These are phyloP conservation scores for Volvox africanus DNA, from an alignment of 139 green algal genomes.

Conservation along the genomic window DNA sequence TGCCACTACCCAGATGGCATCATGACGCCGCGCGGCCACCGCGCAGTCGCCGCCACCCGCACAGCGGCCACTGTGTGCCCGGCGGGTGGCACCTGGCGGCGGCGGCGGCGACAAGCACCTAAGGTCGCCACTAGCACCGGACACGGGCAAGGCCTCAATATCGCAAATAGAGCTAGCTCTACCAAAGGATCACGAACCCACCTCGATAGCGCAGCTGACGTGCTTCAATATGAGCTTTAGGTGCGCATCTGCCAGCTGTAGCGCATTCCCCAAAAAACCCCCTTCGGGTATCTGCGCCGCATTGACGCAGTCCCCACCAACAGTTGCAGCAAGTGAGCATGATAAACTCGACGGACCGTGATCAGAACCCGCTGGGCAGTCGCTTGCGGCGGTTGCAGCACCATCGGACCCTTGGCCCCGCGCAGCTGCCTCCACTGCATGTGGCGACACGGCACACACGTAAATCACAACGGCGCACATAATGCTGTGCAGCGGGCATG, in stretches of 20 bases:
- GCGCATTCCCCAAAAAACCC: neutral
- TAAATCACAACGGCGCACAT: conserved; percentile 5
- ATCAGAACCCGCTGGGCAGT: neutral
- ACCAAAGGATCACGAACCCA: neutral
- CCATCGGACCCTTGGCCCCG: too few species aligned
- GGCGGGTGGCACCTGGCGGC: too few species aligned
- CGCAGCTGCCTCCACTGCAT: neutral
- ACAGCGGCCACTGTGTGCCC: too few species aligned
- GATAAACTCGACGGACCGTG: neutral
- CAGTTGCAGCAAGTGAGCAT: neutral
- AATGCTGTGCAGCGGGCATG: neutral
- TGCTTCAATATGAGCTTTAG: neutral
- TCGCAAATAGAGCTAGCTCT: neutral
- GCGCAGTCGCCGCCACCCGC: too few species aligned
- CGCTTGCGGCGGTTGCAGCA: neutral
- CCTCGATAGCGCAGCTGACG: neutral
- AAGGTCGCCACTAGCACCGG: too few species aligned
- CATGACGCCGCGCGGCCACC: too few species aligned
- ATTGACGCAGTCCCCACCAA: too few species aligned
- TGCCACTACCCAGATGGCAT: too few species aligned
- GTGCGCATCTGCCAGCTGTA: neutral
- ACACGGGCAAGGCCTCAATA: too few species aligned
- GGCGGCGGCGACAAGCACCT: too few species aligned
- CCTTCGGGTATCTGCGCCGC: too few species aligned
- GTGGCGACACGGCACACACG: neutral